Percentiles rank a stretch among this genome's conserved stretches.
Evolutionary conservation across 2,329 filamentous ascomycete genomes (phyloP).

Genomic region (Fusarium torreyae): DNA sequence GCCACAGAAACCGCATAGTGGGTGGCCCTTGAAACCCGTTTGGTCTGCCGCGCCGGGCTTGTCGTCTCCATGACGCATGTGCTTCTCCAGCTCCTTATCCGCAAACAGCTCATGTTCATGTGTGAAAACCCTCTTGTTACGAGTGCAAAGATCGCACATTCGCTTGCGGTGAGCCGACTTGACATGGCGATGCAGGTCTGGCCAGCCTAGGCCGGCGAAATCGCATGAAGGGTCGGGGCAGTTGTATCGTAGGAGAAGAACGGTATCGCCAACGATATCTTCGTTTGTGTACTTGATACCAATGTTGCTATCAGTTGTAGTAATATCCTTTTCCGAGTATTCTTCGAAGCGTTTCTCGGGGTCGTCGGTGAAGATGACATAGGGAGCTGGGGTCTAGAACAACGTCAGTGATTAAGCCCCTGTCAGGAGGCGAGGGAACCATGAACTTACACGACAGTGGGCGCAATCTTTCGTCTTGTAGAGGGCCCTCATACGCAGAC

Average conservation of each 20-base stretch:
- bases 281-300: slow-evolving; percentile 92
- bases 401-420: slow-evolving; percentile 38
- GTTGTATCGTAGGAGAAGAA: slow-evolving; percentile 91
- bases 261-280: slow-evolving; percentile 92
- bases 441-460: slow-evolving; percentile 85
- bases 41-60: slow-evolving; percentile 90
- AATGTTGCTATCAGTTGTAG: slow-evolving; percentile 84
- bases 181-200: slow-evolving; percentile 79
- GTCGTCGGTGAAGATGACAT: slow-evolving; percentile 94
- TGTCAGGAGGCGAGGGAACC: neutral
- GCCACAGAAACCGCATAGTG: slow-evolving; percentile 92
- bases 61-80: slow-evolving; percentile 93
- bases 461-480: slow-evolving; percentile 98
- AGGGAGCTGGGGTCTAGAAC: slow-evolving; percentile 75
- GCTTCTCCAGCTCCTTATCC: slow-evolving; percentile 82
- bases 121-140: slow-evolving; percentile 98
- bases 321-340: slow-evolving; percentile 81
- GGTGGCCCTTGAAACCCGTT: slow-evolving; percentile 96
- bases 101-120: slow-evolving; percentile 97
- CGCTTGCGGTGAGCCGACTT: slow-evolving; percentile 85
- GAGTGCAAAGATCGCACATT: slow-evolving; percentile 91
- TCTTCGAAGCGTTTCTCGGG: slow-evolving; percentile 86
- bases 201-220: slow-evolving; percentile 81
- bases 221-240: slow-evolving; percentile 87
- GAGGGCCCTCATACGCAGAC: slow-evolving; percentile 88